These are phyloP conservation scores for Magnolia kwangsiensis DNA, from an alignment of 164 flowering plant genomes.

Conservation along the genomic window DNA sequence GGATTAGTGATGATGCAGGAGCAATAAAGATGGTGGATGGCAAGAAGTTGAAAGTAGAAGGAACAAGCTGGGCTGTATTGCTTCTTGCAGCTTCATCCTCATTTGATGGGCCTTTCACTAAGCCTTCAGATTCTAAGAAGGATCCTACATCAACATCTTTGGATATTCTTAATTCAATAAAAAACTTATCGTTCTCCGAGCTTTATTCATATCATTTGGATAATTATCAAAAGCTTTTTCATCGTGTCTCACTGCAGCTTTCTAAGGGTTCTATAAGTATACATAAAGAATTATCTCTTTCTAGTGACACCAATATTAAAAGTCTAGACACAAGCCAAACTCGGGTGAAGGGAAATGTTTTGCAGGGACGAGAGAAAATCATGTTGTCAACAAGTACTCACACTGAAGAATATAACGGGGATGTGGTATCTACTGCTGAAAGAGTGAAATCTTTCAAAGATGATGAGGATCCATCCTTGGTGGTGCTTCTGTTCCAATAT, in stretches of 20 bases:
- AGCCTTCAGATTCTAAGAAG: conserved; percentile 65
- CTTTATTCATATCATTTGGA: conserved; percentile 70
- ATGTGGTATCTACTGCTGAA: conserved; percentile 49
- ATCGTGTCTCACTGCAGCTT: conserved; percentile 79
- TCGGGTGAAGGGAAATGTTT: conserved; percentile 10
- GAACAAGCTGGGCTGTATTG: conserved; percentile 67
- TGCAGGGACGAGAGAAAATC: conserved; percentile 14
- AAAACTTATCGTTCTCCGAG: conserved; percentile 51
- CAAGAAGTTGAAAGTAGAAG: conserved; percentile 61
- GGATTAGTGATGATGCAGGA: conserved; percentile 51
- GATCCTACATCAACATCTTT: conserved; percentile 54
- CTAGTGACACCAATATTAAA: neutral
- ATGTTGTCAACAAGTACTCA: conserved; percentile 5
- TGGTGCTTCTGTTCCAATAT: conserved; percentile 88
- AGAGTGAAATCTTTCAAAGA: conserved; percentile 74
- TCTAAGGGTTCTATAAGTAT: conserved; percentile 42
- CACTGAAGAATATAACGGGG: conserved; percentile 13
- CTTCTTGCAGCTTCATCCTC: conserved; percentile 74
- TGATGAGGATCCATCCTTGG: conserved; percentile 90
- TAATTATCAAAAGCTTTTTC: conserved; percentile 86
- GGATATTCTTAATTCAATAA: conserved; percentile 30
- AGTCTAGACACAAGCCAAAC: neutral
- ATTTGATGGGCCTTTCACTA: conserved; percentile 75
- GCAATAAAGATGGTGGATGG: conserved; percentile 43
- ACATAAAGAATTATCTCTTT: neutral